Base-by-base conservation (phyloP, 2,329 filamentous ascomycete species). In the Talaromyces atroroseus region DNA sequence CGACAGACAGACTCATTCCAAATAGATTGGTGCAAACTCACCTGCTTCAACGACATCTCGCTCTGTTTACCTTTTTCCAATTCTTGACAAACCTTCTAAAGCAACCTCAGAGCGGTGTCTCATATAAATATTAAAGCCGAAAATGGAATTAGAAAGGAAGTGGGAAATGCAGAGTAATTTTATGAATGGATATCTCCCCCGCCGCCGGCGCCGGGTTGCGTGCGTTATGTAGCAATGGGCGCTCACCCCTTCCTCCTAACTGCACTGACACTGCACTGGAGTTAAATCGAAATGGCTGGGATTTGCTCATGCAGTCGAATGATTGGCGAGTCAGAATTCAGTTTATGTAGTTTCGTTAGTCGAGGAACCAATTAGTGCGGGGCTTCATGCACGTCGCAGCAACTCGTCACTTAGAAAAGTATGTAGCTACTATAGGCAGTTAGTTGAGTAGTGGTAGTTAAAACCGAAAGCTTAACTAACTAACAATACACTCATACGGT, bases 41-140 rank as follows among this genome's bases (percentile, higher is more conserved):
- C 82, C 75, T 83, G 81, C 75, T 84, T 84, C 65, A 84, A 73
- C 62, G 82, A 83, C 82, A 84, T 84, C 40, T 23, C 20, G 40
- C 8, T 44, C n/a, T 42, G 26, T 2, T 36, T 36, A 44, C 18
- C 16, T 11, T 36, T 12, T 11, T 16, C 11, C 34, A 12, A 16
- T 3, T 36, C 34, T 36, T 36, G 3, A 3, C 34, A 36, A 36
- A 4, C 10, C 34, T n/a, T n/a, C n/a, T n/a, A 40, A 40, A 40
- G 36, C 7, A 40, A 18, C 36, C 34, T 40, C 2, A 26, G 36
- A 40, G 36, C 36, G 5, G 36, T 40, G 14, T 7, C 24, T 26
- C 7, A 7, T 26, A 26, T 26, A 26, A 26, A 26, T 26, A 26
- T 7, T n/a, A n/a, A 26, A 34, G 10, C 10, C 8, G 32, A 40